Conservation (phyloP, 306 rosid species). For the Prunus fruticosa region DNA sequence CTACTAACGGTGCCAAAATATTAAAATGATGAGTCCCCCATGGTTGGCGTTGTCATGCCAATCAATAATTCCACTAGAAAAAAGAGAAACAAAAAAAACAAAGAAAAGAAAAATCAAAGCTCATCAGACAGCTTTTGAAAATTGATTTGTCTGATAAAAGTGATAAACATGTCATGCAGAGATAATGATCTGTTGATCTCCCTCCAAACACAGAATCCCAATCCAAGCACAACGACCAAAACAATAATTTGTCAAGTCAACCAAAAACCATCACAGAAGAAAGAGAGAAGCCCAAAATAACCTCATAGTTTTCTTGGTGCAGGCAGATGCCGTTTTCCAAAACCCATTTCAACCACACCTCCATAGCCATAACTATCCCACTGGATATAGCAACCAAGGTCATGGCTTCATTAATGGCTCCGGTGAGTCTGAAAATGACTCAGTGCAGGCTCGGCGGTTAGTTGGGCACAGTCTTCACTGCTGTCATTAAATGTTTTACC, state of each 20-base stretch:
- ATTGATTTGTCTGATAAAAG: conserved; percentile 7
- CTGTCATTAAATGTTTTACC: conserved; percentile 14
- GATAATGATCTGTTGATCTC: neutral
- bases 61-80: neutral
- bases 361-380: neutral
- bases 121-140: too few species aligned
- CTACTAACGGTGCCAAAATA: too few species aligned
- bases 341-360: neutral
- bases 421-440: conserved; percentile 41
- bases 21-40: too few species aligned
- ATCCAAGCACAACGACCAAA: neutral
- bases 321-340: neutral
- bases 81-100: conserved; percentile 8
- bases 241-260: neutral
- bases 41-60: neutral
- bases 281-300: neutral
- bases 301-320: neutral
- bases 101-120: conserved; percentile 16
- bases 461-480: conserved; percentile 2
- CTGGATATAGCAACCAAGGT: neutral
- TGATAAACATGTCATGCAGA: neutral
- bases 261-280: neutral
- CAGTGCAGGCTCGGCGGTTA: conserved; percentile 17
- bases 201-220: neutral
- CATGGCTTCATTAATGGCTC: conserved; percentile 34